Conservation (phyloP, 441 rosid species). For the Cnidoscolus chayamansa region DNA sequence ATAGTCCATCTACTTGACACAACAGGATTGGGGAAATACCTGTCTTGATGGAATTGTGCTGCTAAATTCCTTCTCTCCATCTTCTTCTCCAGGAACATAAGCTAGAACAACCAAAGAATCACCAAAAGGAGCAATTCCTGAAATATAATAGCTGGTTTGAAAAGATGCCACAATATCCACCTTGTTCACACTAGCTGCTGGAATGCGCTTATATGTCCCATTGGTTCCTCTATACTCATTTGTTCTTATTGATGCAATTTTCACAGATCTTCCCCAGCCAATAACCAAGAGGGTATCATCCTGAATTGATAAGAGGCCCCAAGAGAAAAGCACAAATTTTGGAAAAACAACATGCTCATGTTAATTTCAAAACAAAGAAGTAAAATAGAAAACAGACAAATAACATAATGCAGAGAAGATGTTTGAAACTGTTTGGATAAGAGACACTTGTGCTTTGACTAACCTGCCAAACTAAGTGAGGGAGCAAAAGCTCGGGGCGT, state of each 20-base stretch:
- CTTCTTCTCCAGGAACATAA: constrained; percentile 79
- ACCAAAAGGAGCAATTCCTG: constrained; percentile 99
- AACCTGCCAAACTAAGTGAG: constrained; percentile 99
- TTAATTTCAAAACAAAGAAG: background rate
- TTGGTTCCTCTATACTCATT: constrained; percentile 55
- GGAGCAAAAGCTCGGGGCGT: constrained; percentile 82
- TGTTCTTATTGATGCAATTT: constrained; percentile 79
- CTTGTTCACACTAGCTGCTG: constrained; percentile 61
- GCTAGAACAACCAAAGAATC: constrained; percentile 98
- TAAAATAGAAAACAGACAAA: background rate
- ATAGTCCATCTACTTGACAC: background rate
- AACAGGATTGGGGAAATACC: constrained; percentile 44
- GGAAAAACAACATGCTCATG: constrained; percentile 7
- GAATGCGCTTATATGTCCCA: constrained; percentile 59
- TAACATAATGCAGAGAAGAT: background rate
- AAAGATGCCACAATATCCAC: constrained; percentile 98
- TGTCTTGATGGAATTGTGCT: constrained; percentile 70
- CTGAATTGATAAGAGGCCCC: constrained; percentile 37
- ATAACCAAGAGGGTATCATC: constrained; percentile 89
- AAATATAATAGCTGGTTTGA: constrained; percentile 94
- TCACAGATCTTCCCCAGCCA: constrained; percentile 94
- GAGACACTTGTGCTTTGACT: constrained; percentile 21
- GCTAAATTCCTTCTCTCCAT: constrained; percentile 77
- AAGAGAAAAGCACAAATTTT: constrained; percentile 12
- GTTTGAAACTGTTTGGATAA: constrained; percentile 14